Evolutionary conservation across 1,284 basidiomycete species (phyloP), one percentile per base, ranked within the genome.

Genomic region (Takashimella koratensis): DNA sequence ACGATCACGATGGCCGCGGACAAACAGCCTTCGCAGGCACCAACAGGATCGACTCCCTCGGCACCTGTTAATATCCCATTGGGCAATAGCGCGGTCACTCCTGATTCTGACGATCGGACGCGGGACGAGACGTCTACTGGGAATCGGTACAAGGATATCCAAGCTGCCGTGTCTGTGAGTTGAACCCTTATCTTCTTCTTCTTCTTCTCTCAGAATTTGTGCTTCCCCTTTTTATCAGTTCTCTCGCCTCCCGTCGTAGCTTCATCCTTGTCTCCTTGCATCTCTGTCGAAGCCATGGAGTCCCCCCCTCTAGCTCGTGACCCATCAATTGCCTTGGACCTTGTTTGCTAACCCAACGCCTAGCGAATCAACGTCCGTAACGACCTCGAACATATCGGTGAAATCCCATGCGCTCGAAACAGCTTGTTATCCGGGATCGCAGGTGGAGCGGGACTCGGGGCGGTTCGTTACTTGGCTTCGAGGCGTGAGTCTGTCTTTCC

Each of bases 381-480:
- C 11, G 63, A 67, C 52, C 52, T 70, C 22, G 51, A 63, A 48
- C 61, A 64, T 45, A 67, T 74, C 26, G 68, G 65, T 8, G 47
- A 62, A 42, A 63, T 71, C 45, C 74, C 75, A 25, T 74, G 75
- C 50, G 61, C 67, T n/a, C 56, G 76, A 45, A 64, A 67, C 41
- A 66, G 67, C 56, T 56, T 74, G 51, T 55, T 77, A 30, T 71
- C 71, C 54, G 74, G 71, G n/a, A 76, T 77, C 23, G 69, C 60
- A 5, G 70, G 68, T 16, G 74, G 72, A 19, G 49, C 60, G 1
- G 73, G 68, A 2, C 54, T 75, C 22, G 74, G 72, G 2, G 67
- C 67, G 3, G 60, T 76, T 3, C 59, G 70, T 6, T 75, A 66
- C 49, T 47, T 76, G 3, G 67, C 68, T 5, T 63, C 66, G 26